Base-by-base conservation (phyloP, 371 early-diverging fungal genomes). In the Nematocida ausubeli region DNA sequence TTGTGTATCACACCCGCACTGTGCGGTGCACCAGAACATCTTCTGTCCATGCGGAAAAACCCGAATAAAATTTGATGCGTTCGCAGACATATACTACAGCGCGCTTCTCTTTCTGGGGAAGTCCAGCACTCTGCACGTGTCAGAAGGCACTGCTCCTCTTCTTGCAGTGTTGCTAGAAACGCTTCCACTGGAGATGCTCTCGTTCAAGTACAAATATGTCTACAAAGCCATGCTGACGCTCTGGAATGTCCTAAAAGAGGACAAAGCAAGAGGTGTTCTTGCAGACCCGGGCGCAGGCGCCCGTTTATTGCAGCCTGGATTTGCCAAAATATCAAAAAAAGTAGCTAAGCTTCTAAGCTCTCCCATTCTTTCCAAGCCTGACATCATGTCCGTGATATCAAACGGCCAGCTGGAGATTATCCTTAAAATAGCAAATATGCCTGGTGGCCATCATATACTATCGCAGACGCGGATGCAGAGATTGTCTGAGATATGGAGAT, bases 401-500 rank as follows among this genome's bases (percentile, higher is more conserved):
- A 63, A 44, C n/a, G 68, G 68, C 39, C 50, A 55, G 67, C 58
- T 75, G n/a, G 78, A 75, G 58, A 39, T 64, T 26, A 35, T 75
- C 28, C 6, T 75, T 2, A 40, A 47, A 30, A 63, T 75, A n/a
- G 28, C 49, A 24, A 56, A 28, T 19, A 6, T 12, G n/a, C 50
- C 26, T 9, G 39, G 47, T 4, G 78, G 54, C 9, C 19, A 6
- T 5, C 4, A 14, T 35, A 40, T 75, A 28, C 42, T 56, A 6
- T 7, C 19, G 26, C 2, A 44, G 26, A 34, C 42, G 6, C 12
- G 35, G n/a, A 16, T 24, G 5, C 19, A 51, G 39, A 52, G 66
- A 30, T 47, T 75, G 39, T 50, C 51, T 19, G 49, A 75, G 49
- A 65, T 75, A 34, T 75, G 78, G 78, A 65, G 78, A 42, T 56